Conservation (phyloP, 208 protist genomes). For the Trypanosoma grayi region DNA sequence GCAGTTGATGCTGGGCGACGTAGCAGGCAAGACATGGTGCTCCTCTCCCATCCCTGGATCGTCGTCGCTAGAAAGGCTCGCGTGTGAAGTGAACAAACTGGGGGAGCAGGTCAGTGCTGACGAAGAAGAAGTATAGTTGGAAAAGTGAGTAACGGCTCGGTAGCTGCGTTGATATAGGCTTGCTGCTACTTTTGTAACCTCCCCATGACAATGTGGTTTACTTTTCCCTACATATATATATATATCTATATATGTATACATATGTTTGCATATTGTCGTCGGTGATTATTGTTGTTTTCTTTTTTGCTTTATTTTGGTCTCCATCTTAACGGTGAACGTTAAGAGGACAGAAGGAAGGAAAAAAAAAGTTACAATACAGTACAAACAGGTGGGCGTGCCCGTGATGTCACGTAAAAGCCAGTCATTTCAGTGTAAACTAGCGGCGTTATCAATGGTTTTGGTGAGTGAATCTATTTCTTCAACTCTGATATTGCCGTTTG, state of each 20-base stretch:
- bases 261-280: neutral
- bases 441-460: constrained; percentile 37
- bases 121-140: neutral
- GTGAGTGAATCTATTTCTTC: constrained; percentile 51
- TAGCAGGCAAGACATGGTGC: neutral
- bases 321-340: neutral
- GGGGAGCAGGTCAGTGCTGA: constrained; percentile 3
- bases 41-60: constrained; percentile 19
- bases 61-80: constrained; percentile 19
- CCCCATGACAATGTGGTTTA: neutral
- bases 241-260: constrained; percentile 3
- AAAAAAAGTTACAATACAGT: no score
- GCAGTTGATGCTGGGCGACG: neutral
- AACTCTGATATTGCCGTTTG: constrained; percentile 50
- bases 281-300: neutral
- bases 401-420: neutral
- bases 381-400: no score
- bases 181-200: neutral
- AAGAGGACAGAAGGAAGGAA: neutral
- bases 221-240: constrained; percentile 8
- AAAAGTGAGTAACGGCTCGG: no score
- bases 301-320: neutral
- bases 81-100: constrained; percentile 12
- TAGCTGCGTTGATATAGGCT: neutral
- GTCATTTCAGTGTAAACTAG: constrained; percentile 3